Evolutionary conservation across 1,139 yeast species (phyloP), one percentile per base, ranked within the genome.

Genomic region (Geotrichum aggregatum): DNA sequence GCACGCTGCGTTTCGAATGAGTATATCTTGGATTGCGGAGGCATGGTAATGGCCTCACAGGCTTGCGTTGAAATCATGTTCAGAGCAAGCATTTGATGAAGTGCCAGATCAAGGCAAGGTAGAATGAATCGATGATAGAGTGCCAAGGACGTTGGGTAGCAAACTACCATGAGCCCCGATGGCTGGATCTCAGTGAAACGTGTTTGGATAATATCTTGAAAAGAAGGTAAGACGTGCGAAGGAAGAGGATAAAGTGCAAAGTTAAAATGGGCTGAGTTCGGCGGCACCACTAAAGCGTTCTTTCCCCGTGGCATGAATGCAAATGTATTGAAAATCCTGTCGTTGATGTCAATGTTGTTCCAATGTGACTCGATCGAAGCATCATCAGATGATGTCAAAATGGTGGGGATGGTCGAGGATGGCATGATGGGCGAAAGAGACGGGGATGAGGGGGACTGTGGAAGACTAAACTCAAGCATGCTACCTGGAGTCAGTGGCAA

Each of bases 11-110:
- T 46, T 10, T 50, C 58, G 39, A 49, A 63, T 11, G 54, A 31
- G n/a, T 34, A 36, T 3, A 50, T 26, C 1, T 61, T 61, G 5
- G 58, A 56, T 22, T 46, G 38, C 1, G 67, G 67, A 1, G 61
- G 59, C 24, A 52, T 49, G 2, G 65, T 58, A 13, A 64, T 58
- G 41, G 52, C 56, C 45, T 64, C 63, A 47, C 67, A 64, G 6
- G 60, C 61, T 35, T 57, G 58, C 3, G 66, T 59, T 10, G 61
- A 58, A 40, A 64, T 58, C 56, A 55, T 50, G 46, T 59, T 61
- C 21, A 63, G 58, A 1, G 67, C 66, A 36, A 64, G 55, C 52
- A 63, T 52, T 33, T 60, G 63, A 21, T 59, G 63, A 35, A 64
- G 56, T 1, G 65, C 59, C 10, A 57, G 53, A 40, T 64, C 67